Evolutionary conservation across 495 filamentous ascomycete species (phyloP), one percentile per base, ranked within the genome.

Genomic region (Aspergillus cristatus): DNA sequence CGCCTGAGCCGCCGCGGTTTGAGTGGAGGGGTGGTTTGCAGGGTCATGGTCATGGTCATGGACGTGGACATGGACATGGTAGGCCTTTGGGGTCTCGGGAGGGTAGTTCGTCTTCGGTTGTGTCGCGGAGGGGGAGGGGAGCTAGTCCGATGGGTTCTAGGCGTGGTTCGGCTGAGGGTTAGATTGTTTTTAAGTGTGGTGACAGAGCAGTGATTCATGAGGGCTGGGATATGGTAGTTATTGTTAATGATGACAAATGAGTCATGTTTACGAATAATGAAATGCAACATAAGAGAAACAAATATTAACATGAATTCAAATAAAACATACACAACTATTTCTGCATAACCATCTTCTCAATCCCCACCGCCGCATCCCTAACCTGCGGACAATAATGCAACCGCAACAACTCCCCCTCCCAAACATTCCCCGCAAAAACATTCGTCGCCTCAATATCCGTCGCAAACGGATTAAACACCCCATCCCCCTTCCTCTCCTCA

Each of bases 401-500:
- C 50, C 77, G 70, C 48, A 98, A 54, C 31, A 98, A 47, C 65
- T 96, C 89, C 2, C 86, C 87, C 51, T 98, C 91, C 90, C 90
- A 98, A 6, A 94, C 70, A 2, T 86, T 93, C 3, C 80, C 74
- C 5, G 90, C 83, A 58, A 88, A 94, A 8, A 89, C 87, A 65
- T 94, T 95, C 40, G 79, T 88, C 14, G 71, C 72, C 54, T 94
- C 89, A 3, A 88, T 66, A 46, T 85, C 65, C 17, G 43, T 57
- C 8, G 67, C 59, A 16, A 64, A 59, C 3, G 73, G 58, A 46
- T 79, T 73, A 44, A 71, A 76, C 2, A 79, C 74, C 10, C 82
- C 81, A 50, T 86, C 91, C 2, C 91, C 90, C 51, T 81, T 85
- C 29, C 87, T 73, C 69, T 98, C 91, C 54, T 96, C 91, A 1